Conservation (phyloP, 176 grass and related monocot species). For the Ananas comosus region DNA sequence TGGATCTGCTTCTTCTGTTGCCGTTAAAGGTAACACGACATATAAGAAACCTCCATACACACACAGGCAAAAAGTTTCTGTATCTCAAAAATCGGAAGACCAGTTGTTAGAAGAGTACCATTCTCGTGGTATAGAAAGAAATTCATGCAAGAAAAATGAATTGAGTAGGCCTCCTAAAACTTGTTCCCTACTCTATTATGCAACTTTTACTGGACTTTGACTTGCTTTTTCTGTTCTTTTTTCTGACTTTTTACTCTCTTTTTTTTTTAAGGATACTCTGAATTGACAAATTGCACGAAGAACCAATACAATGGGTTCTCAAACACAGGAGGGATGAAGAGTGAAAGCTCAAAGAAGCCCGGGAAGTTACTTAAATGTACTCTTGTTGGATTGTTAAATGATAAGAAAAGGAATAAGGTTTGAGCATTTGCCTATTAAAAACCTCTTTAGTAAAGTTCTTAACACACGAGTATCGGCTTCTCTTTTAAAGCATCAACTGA, state of each 20-base stretch:
- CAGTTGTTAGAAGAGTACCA: constrained; percentile 39
- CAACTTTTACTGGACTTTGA: not conserved
- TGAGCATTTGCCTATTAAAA: constrained; percentile 16
- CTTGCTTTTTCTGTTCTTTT: not conserved
- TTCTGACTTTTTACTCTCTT: not conserved
- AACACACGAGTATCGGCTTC: not conserved
- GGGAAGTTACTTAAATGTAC: constrained; percentile 75
- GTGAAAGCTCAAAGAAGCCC: constrained; percentile 60
- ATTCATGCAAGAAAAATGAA: constrained; percentile 48
- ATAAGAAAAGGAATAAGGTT: constrained; percentile 91
- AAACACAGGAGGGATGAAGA: constrained; percentile 47
- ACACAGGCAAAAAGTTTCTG: constrained; percentile 27
- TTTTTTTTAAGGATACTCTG: constrained; percentile 40
- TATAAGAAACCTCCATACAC: constrained; percentile 70
- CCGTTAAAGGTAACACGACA: constrained; percentile 40
- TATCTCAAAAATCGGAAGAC: constrained; percentile 60
- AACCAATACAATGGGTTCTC: constrained; percentile 24
- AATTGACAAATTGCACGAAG: constrained; percentile 29
- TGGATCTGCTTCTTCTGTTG: constrained; percentile 29
- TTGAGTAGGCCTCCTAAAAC: constrained; percentile 55
- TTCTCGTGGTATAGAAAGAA: constrained; percentile 43
- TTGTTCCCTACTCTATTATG: constrained; percentile 10
- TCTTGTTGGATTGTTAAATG: constrained; percentile 88
- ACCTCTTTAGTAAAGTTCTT: constrained; percentile 5
- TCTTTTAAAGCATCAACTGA: not conserved